These are phyloP conservation scores for Pyrus betulifolia DNA, from an alignment of 306 rosid species.

Conservation along the genomic window DNA sequence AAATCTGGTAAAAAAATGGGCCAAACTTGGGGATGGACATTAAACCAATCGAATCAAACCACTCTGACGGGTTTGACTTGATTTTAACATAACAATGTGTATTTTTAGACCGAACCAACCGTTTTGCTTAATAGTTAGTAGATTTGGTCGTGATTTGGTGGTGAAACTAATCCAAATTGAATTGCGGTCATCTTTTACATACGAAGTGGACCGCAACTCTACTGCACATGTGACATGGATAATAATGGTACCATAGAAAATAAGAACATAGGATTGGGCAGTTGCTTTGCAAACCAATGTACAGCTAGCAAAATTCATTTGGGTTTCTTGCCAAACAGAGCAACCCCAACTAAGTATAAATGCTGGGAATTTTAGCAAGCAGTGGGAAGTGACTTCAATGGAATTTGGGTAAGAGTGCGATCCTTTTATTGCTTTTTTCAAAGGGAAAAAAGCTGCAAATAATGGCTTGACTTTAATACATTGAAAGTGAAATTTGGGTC, in stretches of 20 bases:
- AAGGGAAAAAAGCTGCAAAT: neutral
- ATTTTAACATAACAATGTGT: too few relatives aligned
- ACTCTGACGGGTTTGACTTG: too few relatives aligned
- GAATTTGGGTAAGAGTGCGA: neutral
- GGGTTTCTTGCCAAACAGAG: constrained; percentile 2
- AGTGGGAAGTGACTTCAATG: neutral
- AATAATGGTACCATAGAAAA: neutral
- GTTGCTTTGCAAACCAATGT: neutral
- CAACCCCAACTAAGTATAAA: neutral
- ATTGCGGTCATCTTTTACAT: too few relatives aligned
- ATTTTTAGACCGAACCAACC: too few relatives aligned
- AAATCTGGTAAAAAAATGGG: too few relatives aligned
- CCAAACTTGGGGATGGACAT: too few relatives aligned
- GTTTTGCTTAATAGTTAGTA: too few relatives aligned
- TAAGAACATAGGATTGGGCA: neutral
- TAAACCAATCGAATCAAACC: too few relatives aligned
- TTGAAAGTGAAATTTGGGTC: neutral
- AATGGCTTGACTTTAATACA: constrained; percentile 3
- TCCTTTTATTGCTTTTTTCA: neutral
- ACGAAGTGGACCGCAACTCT: too few relatives aligned
- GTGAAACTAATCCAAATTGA: neutral
- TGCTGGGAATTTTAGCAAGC: constrained; percentile 8
- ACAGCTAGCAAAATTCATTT: neutral
- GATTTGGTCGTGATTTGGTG: neutral
- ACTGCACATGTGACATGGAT: neutral